Base-by-base conservation (phyloP, 1,139 yeast genomes). In the Yarrowia galli region DNA sequence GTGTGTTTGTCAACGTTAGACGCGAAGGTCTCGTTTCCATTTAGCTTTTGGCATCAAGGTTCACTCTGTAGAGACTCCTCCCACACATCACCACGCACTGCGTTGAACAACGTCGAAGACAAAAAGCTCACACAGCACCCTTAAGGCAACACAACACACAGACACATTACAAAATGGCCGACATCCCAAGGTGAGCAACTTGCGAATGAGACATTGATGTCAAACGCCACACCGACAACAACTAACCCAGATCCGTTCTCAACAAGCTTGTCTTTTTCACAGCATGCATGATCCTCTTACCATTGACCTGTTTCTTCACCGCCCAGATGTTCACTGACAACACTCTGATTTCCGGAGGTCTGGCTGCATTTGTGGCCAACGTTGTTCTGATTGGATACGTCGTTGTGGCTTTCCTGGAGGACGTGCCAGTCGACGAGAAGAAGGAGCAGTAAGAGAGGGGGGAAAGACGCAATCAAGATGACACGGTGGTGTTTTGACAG, bases 331-430 rank as follows among this genome's bases (percentile, higher is more conserved):
- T 84, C 36, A 83, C 82, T 40, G 72, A 81, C 74, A 68, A 64
- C 76, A 71, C 20, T 22, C 28, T 43, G 15, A 38, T 89, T 61
- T 89, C 97, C 68, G 99, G 99, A 43, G 97, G 97, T 6, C 76
- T 88, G 20, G 97, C 98, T 40, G 98, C 98, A 0, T 81, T 88
- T 22, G 87, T 87, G 65, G 98, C 98, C 58, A 95, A 95, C 76
- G 79, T 91, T 16, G 98, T 95, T 45, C 83, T 95, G 72, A 85
- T 93, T 68, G 95, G 93, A 1, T 95, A 91, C 75, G 89, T 95
- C 25, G 82, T 92, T 20, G 93, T 87, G 67, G 98, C 99, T 0
- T 92, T 93, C 77, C 84, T 84, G 32, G 99, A 95, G 76, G 92
- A 91, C 68, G 51, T 58, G 3, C 64, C 64, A 1, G 51, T 58